Base-by-base conservation (phyloP, 2,329 filamentous ascomycete species). In the Colletotrichum eremochloae region DNA sequence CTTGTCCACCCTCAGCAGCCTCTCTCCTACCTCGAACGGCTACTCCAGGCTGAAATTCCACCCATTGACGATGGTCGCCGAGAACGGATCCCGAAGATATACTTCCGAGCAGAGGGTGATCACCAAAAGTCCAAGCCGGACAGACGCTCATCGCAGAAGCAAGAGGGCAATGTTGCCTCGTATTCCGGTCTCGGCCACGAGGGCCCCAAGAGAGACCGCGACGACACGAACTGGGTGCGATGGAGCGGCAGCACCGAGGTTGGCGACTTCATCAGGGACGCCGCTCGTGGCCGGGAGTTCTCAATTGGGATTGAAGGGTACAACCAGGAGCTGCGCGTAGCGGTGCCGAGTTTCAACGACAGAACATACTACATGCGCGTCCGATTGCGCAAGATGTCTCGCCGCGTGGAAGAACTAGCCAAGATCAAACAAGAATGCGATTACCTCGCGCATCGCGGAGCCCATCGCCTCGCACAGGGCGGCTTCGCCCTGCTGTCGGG, bases 201-300 rank as follows among this genome's bases (percentile, higher is more conserved):
- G 76, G 87, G 83, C 20, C 84, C 80, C 36, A 80, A 79, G 70
- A 85, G 81, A 14, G 78, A 75, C 48, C 76, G 76, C 5, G 79
- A 81, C 6, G 83, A 88, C 48, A 83, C 80, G 2, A 79, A 79
- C 36, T 96, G 96, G 84, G 94, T 97, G 2, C 91, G 94, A 40
- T 98, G 95, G 95, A 95, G 92, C 56, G 90, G 91, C 53, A 94
- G 92, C 40, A 97, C 95, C 1, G 95, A 98, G 80, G 93, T 98
- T 42, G 95, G 95, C 12, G 95, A 97, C 82, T 98, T 98, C 78
- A 96, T 98, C 75, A 91, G 94, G 11, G 95, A 98, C 79, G 95
- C 95, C 0, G 94, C 95, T 0, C 87, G 94, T 3, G 94, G 93
- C 0, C 90, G 93, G 67, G 94, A 97, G 78, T 97, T 98, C 78